These are phyloP conservation scores for Hericium rajendrae DNA, from an alignment of 768 basidiomycete genomes.

Conservation along the genomic window DNA sequence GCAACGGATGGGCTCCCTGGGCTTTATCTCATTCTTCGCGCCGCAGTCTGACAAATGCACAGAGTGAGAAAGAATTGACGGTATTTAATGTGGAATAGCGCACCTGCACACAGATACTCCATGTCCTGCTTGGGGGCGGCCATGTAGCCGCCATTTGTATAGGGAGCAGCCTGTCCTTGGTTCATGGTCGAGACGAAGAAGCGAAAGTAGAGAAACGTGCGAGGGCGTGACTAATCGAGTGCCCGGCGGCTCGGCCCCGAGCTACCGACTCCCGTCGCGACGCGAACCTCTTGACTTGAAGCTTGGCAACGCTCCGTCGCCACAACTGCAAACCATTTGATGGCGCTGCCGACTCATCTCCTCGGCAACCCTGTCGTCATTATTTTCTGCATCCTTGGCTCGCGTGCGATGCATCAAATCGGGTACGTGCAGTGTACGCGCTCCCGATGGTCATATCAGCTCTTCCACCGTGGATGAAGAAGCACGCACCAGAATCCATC, in stretches of 20 bases:
- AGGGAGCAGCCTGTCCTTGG: constrained; percentile 25
- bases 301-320: background rate
- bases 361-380: no score
- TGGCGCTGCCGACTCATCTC: no score
- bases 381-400: no score
- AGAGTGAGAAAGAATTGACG: background rate
- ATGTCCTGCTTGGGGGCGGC: constrained; percentile 44
- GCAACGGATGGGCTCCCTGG: constrained; percentile 90
- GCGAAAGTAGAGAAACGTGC: constrained; percentile 13
- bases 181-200: constrained; percentile 24
- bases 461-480: no score
- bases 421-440: no score
- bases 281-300: no score
- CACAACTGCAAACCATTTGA: no score
- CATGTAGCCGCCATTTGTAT: constrained; percentile 18
- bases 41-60: constrained; percentile 56
- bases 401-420: no score
- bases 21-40: constrained; percentile 83
- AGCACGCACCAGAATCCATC: no score
- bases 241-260: no score
- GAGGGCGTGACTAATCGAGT: constrained; percentile 15
- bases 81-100: constrained; percentile 10
- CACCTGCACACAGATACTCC: constrained; percentile 86
- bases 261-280: no score
- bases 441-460: no score